Evolutionary conservation across 225 moss, liverwort and hornwort genomes (phyloP).

Genomic region (Bryum argenteum): DNA sequence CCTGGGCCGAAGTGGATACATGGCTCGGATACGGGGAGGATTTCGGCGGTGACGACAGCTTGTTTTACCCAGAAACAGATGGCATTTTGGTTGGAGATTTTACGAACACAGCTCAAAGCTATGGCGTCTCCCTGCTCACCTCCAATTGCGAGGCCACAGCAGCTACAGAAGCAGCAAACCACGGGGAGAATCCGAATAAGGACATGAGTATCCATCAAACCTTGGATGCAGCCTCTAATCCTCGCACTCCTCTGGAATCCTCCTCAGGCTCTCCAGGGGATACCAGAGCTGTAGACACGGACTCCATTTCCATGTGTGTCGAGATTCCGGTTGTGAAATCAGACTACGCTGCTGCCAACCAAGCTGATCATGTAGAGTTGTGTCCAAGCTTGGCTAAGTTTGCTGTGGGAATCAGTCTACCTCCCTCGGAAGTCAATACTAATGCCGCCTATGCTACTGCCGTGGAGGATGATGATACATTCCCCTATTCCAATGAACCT

Average conservation of each 20-base stretch:
- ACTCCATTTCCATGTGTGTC: conserved; percentile 38
- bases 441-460: conserved; percentile 31
- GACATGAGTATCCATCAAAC: conserved; percentile 33
- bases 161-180: too few relatives aligned
- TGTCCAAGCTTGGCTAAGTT: conserved; percentile 39
- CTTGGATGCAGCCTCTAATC: conserved; percentile 38
- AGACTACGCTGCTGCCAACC: neutral
- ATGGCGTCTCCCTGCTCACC: conserved; percentile 48
- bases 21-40: conserved; percentile 98
- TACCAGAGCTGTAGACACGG: conserved; percentile 29
- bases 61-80: conserved; percentile 87
- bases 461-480: conserved; percentile 42
- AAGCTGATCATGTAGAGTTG: conserved; percentile 18
- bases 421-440: conserved; percentile 19
- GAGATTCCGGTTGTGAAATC: conserved; percentile 37
- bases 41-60: conserved; percentile 76
- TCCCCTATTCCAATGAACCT: conserved; percentile 54
- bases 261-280: conserved; percentile 33
- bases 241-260: conserved; percentile 33
- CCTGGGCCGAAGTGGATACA: conserved; percentile 99
- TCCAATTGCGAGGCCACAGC: too few relatives aligned
- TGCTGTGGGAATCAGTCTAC: conserved; percentile 29
- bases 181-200: conserved; percentile 20
- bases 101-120: conserved; percentile 45
- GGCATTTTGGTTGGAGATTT: conserved; percentile 88